Conservation (phyloP, 441 rosid species). For the Lepidium campestre region DNA sequence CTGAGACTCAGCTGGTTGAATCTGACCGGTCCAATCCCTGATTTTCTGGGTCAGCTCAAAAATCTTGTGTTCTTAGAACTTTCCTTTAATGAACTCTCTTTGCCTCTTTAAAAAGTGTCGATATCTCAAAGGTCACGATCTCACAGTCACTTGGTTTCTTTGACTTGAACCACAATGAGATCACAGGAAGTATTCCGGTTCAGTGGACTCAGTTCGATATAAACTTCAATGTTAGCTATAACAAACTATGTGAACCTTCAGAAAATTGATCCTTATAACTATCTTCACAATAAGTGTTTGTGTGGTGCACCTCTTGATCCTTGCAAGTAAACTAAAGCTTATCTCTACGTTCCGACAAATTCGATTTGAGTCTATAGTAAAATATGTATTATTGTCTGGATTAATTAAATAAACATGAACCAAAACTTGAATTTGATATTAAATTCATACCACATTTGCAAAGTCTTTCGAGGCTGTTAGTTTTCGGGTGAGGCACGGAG, state of each 20-base stretch:
- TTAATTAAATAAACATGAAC: neutral
- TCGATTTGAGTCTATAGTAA: neutral
- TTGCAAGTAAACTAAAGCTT: constrained; percentile 5
- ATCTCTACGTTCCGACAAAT: neutral
- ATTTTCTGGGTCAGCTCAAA: constrained; percentile 40
- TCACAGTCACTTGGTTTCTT: constrained; percentile 20
- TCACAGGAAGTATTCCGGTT: constrained; percentile 39
- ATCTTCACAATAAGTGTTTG: constrained; percentile 47
- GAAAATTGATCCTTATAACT: constrained; percentile 33
- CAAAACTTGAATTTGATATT: neutral
- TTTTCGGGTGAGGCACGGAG: no score
- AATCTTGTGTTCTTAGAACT: constrained; percentile 41
- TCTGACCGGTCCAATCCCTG: constrained; percentile 49
- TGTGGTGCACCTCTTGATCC: constrained; percentile 31
- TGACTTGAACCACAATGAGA: constrained; percentile 47
- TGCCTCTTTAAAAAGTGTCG: no score
- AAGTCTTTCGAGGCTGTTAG: no score
- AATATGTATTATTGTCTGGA: neutral
- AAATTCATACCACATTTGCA: no score
- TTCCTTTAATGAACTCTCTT: constrained; percentile 43
- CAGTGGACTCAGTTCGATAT: no score
- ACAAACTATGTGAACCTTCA: constrained; percentile 46
- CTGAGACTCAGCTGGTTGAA: constrained; percentile 44
- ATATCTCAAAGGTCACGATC: constrained; percentile 32
- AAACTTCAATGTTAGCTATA: constrained; percentile 55